Base-by-base conservation (phyloP, 148 eudicot genomes). In the Oxyria digyna region DNA sequence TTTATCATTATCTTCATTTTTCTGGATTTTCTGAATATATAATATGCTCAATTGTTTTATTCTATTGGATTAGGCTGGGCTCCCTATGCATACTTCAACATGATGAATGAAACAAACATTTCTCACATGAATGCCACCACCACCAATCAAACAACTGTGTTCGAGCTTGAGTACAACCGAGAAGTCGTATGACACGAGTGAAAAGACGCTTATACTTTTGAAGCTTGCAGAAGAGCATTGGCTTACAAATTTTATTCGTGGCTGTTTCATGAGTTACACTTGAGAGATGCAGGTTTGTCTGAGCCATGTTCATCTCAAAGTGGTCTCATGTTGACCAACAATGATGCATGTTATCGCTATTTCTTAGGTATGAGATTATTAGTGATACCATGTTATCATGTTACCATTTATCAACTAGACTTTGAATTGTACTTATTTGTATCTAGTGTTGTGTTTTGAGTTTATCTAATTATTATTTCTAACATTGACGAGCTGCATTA, bases 21-120 rank as follows among this genome's bases (percentile, higher is more conserved):
- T 13, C n/a, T n/a, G n/a, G n/a, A n/a, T n/a, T n/a, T n/a, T n/a
- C n/a, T n/a, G n/a, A n/a, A n/a, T n/a, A n/a, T 3, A 4, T 29
- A 14, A 15, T 59, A 6, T 31, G 18, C 65, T 59, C 3, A 59
- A 59, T 29, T 27, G 35, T 59, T 27, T n/a, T 27, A 0, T 59
- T 10, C 20, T 59, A 14, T 59, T 59, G 65, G 65, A 27, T 29
- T 31, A 66, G 69, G 69, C 31, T 66, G 69, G 69, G 69, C 69
- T 18, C 69, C 69, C 4, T 38, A 66, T 66, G 69, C 69, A 18
- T 66, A 66, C 46, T 66, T 66, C 27, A 4, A 40, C 69, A 66
- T 66, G 69, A 6, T 66, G 42, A 21, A 18, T 18, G 69, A 41
- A 66, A 4, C 27, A 2, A 66, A 37, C 26, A 21, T 3, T 37